These are phyloP conservation scores for Prunus davidiana DNA, from an alignment of 306 rosid genomes.

Conservation along the genomic window DNA sequence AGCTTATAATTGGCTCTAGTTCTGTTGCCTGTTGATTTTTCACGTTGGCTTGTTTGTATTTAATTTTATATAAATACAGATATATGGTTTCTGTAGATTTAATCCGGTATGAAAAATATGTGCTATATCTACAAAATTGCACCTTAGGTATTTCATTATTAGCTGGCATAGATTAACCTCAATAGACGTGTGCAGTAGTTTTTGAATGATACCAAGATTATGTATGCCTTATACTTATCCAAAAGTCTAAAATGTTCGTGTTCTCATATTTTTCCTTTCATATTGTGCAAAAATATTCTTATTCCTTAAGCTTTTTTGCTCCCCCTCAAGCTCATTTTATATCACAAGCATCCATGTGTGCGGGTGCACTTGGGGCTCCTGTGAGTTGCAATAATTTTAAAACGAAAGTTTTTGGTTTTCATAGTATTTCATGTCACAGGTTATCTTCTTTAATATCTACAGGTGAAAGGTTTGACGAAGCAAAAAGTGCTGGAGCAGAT, in stretches of 20 bases:
- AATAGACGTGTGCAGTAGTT: neutral
- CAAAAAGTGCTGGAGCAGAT: constrained; percentile 97
- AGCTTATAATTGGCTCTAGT: neutral
- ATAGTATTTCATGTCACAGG: neutral
- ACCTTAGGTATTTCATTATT: neutral
- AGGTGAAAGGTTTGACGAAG: constrained; percentile 97
- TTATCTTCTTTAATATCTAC: constrained; percentile 13
- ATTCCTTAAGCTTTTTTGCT: neutral
- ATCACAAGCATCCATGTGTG: neutral
- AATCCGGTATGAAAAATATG: neutral
- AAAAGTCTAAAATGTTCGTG: neutral
- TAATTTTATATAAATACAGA: neutral
- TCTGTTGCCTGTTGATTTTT: too few species aligned
- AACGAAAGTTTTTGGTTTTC: neutral
- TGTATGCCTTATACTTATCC: neutral
- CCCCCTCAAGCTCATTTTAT: neutral
- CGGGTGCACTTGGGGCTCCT: neutral
- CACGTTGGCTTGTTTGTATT: too few species aligned
- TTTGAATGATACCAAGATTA: neutral
- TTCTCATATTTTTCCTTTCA: neutral
- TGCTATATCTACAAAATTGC: neutral
- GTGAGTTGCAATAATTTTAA: neutral
- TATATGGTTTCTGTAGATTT: neutral
- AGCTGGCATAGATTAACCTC: neutral
- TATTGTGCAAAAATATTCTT: neutral